Percentiles rank a stretch among this genome's conserved stretches.
Conservation (phyloP, 257 asterid species). For the Anisodus tanguticus region DNA sequence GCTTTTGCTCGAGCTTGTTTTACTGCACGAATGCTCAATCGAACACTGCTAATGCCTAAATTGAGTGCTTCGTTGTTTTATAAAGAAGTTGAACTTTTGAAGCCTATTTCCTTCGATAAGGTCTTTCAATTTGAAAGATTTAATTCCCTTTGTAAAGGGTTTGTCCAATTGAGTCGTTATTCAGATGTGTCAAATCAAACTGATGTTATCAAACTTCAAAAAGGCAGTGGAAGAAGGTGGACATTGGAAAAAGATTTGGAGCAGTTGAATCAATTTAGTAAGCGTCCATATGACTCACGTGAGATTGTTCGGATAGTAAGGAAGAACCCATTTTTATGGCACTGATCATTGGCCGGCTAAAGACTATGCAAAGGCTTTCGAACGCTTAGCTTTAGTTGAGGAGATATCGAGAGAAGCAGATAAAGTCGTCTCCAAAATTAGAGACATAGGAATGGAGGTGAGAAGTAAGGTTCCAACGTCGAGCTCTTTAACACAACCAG, state of each 20-base stretch:
- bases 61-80: constrained; percentile 92
- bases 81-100: constrained; percentile 76
- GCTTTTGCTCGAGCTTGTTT: constrained; percentile 90
- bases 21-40: constrained; percentile 72
- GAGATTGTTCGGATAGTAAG: constrained; percentile 63
- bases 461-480: constrained; percentile 23
- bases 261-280: constrained; percentile 56
- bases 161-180: constrained; percentile 58
- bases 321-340: constrained; percentile 93
- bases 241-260: constrained; percentile 62
- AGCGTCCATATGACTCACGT: constrained; percentile 43
- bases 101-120: constrained; percentile 71
- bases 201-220: constrained; percentile 60
- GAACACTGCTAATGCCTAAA: constrained; percentile 85
- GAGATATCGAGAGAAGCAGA: constrained; percentile 76
- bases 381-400: constrained; percentile 77
- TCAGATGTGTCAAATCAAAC: constrained; percentile 56
- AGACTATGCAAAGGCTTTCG: constrained; percentile 79
- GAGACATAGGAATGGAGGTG: constrained; percentile 52
- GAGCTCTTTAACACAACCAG: constrained; percentile 26
- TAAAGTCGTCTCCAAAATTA: constrained; percentile 67
- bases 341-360: constrained; percentile 85
- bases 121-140: constrained; percentile 72
- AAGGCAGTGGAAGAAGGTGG: constrained; percentile 96
- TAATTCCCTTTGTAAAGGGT: constrained; percentile 75